A percentile compares a stretch with the other conserved stretches of the same genome.
Conservation (phyloP, 176 grass and related monocot genomes). For the Oryza punctata region DNA sequence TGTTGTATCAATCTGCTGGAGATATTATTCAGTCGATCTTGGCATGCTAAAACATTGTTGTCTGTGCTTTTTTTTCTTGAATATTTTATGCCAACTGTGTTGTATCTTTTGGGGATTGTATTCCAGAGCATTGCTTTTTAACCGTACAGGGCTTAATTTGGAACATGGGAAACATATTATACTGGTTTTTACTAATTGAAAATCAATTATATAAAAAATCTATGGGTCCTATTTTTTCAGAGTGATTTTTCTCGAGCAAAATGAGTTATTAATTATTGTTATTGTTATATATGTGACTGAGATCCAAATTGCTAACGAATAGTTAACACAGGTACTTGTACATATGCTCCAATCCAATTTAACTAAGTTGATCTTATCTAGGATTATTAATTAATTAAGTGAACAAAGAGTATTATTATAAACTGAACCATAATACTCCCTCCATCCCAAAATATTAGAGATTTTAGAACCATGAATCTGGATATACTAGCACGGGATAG, state of each 20-base stretch:
- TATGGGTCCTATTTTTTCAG: neutral
- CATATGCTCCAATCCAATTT: neutral
- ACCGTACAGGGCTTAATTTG: neutral
- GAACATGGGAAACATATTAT: neutral
- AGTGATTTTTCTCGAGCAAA: neutral
- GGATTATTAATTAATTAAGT: neutral
- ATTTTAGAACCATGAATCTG: too few relatives aligned
- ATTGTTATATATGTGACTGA: neutral
- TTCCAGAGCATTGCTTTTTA: too few relatives aligned
- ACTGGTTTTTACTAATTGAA: neutral
- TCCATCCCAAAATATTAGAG: too few relatives aligned
- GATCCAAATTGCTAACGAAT: neutral
- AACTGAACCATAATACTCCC: too few relatives aligned
- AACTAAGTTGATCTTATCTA: neutral
- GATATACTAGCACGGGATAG: too few relatives aligned
- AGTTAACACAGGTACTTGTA: neutral
- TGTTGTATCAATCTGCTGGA: neutral
- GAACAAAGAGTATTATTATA: neutral
- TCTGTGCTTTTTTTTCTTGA: neutral
- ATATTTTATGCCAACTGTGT: neutral
- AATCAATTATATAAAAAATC: neutral
- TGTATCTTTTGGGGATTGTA: too few relatives aligned
- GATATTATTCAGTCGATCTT: neutral
- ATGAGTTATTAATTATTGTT: neutral
- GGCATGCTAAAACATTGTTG: neutral